Evolutionary conservation across 805 yeast species (phyloP), one percentile per base, ranked within the genome.

Genomic region (Hanseniaspora taiwanica): DNA sequence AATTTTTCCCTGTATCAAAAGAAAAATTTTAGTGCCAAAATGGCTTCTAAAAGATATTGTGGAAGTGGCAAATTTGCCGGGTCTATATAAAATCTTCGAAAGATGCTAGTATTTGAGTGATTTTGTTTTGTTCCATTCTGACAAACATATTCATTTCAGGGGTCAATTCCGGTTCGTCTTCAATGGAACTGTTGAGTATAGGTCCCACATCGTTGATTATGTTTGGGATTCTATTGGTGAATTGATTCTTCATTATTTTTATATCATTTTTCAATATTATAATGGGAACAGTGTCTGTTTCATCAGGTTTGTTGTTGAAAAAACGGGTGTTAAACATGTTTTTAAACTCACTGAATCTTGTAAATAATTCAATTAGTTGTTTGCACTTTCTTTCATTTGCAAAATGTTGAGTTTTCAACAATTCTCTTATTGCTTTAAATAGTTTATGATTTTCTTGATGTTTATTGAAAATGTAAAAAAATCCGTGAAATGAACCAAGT

Each of bases 41-140:
- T 53, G 51, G 2, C 49, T 85, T 27, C 47, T 58, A 4, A 53
- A 64, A 12, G 78, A 74, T 42, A 74, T 86, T 3, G 71, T 83
- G 4, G 95, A 89, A 56, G 74, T 91, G 29, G 96, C 98, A 0
- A 86, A 79, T 54, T 59, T 91, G 23, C 97, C 97, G 2, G 94
- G 94, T 0, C 63, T 91, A 42, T 91, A 91, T 59, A 74, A 69
- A 51, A 94, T 93, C 4, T 91, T 91, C 64, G 98, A 91, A 62
- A 68, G 98, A 55, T 91, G 98, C 52, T 82, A 42, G 49, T 14
- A 37, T 18, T n/a, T 21, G 27, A 25, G 21, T 24, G 20, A 39
- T 17, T 24, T 21, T 39, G 23, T 37, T 39, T 36, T 41, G 23
- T 6, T 21, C 21, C 17, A 37, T 38, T 7, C 25, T 43, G 9